These are phyloP conservation scores for Didymella pinodella DNA, from an alignment of 2,329 filamentous ascomycete species.

Conservation along the genomic window DNA sequence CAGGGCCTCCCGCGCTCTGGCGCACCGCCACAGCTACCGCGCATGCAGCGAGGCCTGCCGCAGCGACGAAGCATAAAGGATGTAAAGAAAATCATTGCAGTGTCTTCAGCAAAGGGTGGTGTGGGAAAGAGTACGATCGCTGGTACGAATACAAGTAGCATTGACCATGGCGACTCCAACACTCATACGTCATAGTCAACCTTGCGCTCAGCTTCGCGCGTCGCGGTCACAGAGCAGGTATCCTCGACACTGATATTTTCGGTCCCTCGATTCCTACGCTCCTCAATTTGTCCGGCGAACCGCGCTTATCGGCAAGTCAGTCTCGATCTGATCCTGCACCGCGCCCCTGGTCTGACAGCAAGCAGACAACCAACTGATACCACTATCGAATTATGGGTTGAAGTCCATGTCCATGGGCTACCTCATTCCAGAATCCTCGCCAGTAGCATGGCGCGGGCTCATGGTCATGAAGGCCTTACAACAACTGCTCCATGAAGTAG, in stretches of 20 bases:
- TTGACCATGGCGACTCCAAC: not conserved
- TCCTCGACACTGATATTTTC: constrained; percentile 96
- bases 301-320: constrained; percentile 75
- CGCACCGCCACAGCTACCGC: constrained; percentile 69
- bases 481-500: constrained; percentile 92
- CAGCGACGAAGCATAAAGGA: constrained; percentile 80
- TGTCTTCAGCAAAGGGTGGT: constrained; percentile 97
- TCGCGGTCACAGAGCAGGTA: constrained; percentile 80
- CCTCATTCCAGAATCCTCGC: constrained; percentile 78
- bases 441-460: constrained; percentile 92
- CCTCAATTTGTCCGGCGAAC: constrained; percentile 81
- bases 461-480: constrained; percentile 99
- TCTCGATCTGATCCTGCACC: constrained; percentile 20
- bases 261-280: constrained; percentile 93
- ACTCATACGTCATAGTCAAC: constrained; percentile 62
- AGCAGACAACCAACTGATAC: constrained; percentile 79
- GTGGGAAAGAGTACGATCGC: constrained; percentile 96
- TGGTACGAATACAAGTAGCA: constrained; percentile 56
- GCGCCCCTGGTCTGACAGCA: constrained; percentile 8
- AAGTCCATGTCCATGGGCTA: constrained; percentile 99
- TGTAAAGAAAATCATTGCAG: constrained; percentile 92
- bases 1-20: constrained; percentile 85
- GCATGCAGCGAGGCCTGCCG: constrained; percentile 82
- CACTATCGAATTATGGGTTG: constrained; percentile 91
- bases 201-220: constrained; percentile 86